phyloP scores from a whole-genome alignment of 2,329 filamentous ascomycete species.

The Zymoseptoria pseudotritici region DNA sequence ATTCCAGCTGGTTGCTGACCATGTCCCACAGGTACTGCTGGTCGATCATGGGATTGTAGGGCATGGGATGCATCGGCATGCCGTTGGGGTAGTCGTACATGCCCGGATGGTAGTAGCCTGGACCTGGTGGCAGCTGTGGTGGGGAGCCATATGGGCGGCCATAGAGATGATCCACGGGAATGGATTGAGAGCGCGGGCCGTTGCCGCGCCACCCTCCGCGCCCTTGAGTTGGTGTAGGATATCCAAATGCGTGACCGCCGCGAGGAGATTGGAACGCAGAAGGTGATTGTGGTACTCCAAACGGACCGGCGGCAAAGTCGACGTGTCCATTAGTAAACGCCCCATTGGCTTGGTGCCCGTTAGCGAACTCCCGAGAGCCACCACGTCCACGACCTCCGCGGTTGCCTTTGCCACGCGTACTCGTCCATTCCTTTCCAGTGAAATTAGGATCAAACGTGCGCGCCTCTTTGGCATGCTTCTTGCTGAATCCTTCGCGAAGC shows the following conservation, averaged over 20 bases:
- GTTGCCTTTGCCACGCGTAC: constrained; percentile 12
- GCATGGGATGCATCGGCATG: constrained; percentile 38
- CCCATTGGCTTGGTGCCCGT: constrained; percentile 21
- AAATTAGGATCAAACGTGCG: constrained; percentile 17
- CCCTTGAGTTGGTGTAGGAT: constrained; percentile 25
- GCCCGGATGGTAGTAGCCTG: constrained; percentile 44
- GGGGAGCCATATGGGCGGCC: constrained; percentile 19
- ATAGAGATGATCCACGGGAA: constrained; percentile 50
- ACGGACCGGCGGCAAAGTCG: constrained; percentile 20
- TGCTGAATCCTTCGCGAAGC: constrained; percentile 6
- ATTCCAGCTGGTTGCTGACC: constrained; percentile 62
- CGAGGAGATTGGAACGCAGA: constrained; percentile 22
- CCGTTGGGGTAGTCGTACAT: constrained; percentile 40
- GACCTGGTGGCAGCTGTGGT: constrained; percentile 34
- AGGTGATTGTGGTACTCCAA: constrained; percentile 23
- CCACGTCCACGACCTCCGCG: constrained; percentile 28
- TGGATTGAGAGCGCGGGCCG: constrained; percentile 41
- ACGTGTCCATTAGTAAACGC: constrained; percentile 13
- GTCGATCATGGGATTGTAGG: constrained; percentile 53
- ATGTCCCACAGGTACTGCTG: constrained; percentile 49
- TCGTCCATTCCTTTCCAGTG: constrained; percentile 18
- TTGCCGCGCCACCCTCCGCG: constrained; percentile 43
- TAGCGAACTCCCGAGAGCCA: constrained; percentile 25
- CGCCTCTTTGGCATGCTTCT: constrained; percentile 15
- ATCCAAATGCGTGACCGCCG: constrained; percentile 18